Evolutionary conservation across 371 early-diverging fungal species (phyloP), one percentile per base, ranked within the genome.

Genomic region (Mortierella sp.): DNA sequence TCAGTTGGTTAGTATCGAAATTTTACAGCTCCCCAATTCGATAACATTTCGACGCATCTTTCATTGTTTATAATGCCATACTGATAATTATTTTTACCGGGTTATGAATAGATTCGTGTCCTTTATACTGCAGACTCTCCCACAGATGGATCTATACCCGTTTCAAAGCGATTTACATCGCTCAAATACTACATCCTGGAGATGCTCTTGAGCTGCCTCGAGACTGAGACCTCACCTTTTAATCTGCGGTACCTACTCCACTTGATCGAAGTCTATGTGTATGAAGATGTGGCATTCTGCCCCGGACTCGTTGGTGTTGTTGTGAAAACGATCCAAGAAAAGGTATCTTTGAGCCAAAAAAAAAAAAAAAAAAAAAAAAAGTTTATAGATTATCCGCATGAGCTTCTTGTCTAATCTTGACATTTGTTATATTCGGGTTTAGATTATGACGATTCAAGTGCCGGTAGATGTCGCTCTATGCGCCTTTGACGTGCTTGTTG

Each of bases 211-310:
- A 88, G 84, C 59, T 92, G 94, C 3, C 83, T 94, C 20, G 84
- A 87, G 28, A 89, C 92, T 3, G 95, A 95, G 66, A 87, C 87
- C 0, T 88, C 88, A 0, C 87, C 93, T 1, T 87, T 87, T 69
- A 95, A 95, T 70, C 83, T 90, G 77, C 87, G 93, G 54, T 91
- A 90, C 59, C 68, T 93, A 20, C 84, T 94, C 8, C 92, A 93
- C 75, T 74, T 94, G 11, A 88, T 94, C 58, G 87, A 90, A 54
- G 91, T 91, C n/a, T 94, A 93, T 75, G 92, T 91, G 0, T 86
- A 90, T 43, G 94, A 95, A 70, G 94, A 95, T 83, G 93, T 91
- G 8, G 88, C 90, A 0, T 93, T 92, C 58, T 92, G 93, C 65
- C 93, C 93, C 10, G 92, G 93, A 3, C 78, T 93, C 20, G 91